Evolutionary conservation across 2,329 filamentous ascomycete genomes (phyloP).

Genomic region (Parascedosporium putredinis): DNA sequence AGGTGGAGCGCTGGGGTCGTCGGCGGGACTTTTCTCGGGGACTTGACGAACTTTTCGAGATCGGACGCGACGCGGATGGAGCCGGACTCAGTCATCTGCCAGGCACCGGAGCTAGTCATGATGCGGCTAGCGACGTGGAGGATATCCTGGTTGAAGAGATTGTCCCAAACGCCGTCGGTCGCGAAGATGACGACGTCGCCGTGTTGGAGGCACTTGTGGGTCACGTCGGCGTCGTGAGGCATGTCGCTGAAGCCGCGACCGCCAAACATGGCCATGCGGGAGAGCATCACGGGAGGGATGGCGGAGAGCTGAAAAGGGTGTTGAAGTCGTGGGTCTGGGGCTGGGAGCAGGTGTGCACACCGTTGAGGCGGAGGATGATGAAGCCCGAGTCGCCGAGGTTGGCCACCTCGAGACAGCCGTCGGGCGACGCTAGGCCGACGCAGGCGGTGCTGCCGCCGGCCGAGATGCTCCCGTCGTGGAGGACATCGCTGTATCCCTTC

Average conservation of each 20-base stretch:
- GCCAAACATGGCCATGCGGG: constrained; percentile 74
- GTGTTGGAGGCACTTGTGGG: constrained; percentile 66
- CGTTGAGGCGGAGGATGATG: constrained; percentile 74
- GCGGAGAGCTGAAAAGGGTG: constrained; percentile 87
- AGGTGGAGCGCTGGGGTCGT: constrained; percentile 14
- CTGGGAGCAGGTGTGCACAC: constrained; percentile 70
- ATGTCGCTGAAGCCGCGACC: constrained; percentile 71
- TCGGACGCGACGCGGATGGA: constrained; percentile 55
- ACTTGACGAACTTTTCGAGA: constrained; percentile 39
- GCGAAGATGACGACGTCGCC: constrained; percentile 91
- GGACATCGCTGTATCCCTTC: constrained; percentile 72
- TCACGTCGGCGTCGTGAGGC: constrained; percentile 73
- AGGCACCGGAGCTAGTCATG: constrained; percentile 67
- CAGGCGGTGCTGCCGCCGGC: constrained; percentile 90
- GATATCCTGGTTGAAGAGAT: constrained; percentile 83
- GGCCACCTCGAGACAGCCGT: constrained; percentile 74
- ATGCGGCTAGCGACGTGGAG: constrained; percentile 65
- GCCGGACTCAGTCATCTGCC: constrained; percentile 50
- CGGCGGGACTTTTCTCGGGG: constrained; percentile 29
- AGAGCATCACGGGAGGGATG: constrained; percentile 68
- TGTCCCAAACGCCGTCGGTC: constrained; percentile 93
- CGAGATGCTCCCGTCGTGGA: constrained; percentile 58
- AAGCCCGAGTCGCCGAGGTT: constrained; percentile 96
- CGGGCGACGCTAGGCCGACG: constrained; percentile 63
- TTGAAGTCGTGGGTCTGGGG: constrained; percentile 97